Evolutionary conservation across 1,139 yeast species (phyloP).

Genomic region (Yarrowia galli): DNA sequence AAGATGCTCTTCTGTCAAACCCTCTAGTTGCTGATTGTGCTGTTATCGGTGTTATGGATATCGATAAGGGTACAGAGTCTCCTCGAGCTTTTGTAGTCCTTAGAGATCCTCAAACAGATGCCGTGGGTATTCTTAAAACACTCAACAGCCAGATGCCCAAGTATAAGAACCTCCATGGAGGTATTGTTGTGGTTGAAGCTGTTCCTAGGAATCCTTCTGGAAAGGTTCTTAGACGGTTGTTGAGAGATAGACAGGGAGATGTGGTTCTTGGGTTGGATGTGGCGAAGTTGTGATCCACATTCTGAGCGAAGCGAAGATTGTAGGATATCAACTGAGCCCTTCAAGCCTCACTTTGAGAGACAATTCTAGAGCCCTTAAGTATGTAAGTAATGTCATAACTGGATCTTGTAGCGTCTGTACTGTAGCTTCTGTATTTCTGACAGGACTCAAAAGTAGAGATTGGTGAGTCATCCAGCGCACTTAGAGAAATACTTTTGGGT

Average conservation of each 20-base stretch:
- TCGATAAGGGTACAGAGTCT: conserved; percentile 50
- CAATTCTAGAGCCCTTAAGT: too few species aligned
- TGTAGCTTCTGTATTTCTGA: too few species aligned
- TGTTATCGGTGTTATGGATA: conserved; percentile 50
- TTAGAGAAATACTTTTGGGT: too few species aligned
- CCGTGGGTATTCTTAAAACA: conserved; percentile 43
- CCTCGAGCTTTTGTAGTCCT: conserved; percentile 53
- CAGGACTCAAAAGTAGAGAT: too few species aligned
- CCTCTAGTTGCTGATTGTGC: conserved; percentile 51
- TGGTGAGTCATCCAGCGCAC: too few species aligned
- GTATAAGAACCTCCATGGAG: conserved; percentile 52
- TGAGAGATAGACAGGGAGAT: conserved; percentile 43
- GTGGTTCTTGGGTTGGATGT: conserved; percentile 8
- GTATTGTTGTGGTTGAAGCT: conserved; percentile 48
- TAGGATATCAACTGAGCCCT: too few species aligned
- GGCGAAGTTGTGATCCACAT: background rate
- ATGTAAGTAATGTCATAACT: too few species aligned
- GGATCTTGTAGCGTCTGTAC: too few species aligned
- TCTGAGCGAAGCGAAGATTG: background rate
- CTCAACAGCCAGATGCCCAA: conserved; percentile 49
- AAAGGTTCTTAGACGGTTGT: conserved; percentile 49
- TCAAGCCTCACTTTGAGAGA: too few species aligned
- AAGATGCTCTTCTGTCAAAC: conserved; percentile 64
- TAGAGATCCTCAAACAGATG: conserved; percentile 40
- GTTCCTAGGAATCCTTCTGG: conserved; percentile 52